A percentile compares a stretch with the other conserved stretches of the same genome.
Conservation (phyloP, 768 basidiomycete genomes). For the Mrakia hoshinonis region DNA sequence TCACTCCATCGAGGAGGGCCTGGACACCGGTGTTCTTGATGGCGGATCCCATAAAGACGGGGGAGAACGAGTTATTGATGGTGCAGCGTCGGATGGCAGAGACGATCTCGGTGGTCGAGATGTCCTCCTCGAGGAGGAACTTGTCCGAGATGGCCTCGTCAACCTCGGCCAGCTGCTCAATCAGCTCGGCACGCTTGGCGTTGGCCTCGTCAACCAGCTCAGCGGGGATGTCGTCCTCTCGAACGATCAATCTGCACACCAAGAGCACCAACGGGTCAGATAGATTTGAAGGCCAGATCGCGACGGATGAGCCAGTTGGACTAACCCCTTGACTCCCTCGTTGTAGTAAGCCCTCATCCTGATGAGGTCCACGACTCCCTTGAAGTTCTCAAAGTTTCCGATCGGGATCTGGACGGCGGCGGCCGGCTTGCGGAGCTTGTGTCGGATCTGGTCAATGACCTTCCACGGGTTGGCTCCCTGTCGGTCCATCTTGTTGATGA, state of each 20-base stretch:
- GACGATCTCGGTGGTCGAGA: slow-evolving; percentile 63
- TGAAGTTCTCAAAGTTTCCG: slow-evolving; percentile 74
- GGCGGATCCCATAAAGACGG: slow-evolving; percentile 93
- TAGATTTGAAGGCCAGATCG: too few relatives aligned
- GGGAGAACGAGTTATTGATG: slow-evolving; percentile 78
- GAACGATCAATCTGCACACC: slow-evolving; percentile 56
- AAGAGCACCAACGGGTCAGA: too few relatives aligned
- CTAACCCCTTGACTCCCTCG: slow-evolving; percentile 85
- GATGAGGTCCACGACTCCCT: slow-evolving; percentile 87
- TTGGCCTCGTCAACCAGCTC: slow-evolving; percentile 63
- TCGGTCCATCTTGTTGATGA: slow-evolving; percentile 98
- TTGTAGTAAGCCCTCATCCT: slow-evolving; percentile 92
- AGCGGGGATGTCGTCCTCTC: slow-evolving; percentile 77
- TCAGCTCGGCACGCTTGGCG: slow-evolving; percentile 77
- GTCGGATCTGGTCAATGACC: slow-evolving; percentile 80
- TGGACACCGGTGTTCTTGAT: slow-evolving; percentile 96
- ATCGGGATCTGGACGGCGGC: slow-evolving; percentile 96
- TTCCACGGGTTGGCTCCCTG: slow-evolving; percentile 97
- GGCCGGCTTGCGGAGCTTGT: slow-evolving; percentile 82
- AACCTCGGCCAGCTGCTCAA: slow-evolving; percentile 91
- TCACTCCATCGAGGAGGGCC: slow-evolving; percentile 85
- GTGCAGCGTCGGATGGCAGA: slow-evolving; percentile 84
- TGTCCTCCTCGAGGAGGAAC: slow-evolving; percentile 72
- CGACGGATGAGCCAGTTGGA: slow-evolving; percentile 16
- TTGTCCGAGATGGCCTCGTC: slow-evolving; percentile 92